phyloP scores from a whole-genome alignment of 2,329 filamentous ascomycete genomes.

The Arthrobotrys sinensis region DNA sequence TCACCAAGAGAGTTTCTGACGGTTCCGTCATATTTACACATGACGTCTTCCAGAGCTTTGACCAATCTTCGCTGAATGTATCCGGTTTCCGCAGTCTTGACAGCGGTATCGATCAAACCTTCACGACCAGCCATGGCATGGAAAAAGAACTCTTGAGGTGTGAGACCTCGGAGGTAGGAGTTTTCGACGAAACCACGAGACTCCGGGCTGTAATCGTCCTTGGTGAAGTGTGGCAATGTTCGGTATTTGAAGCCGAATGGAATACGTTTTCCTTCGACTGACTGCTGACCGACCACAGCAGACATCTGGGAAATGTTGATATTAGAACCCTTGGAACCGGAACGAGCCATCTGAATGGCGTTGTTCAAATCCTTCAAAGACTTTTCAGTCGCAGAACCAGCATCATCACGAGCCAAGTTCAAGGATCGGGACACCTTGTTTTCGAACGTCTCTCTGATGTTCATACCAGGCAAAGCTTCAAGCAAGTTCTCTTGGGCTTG shows the following conservation, averaged over 20 bases:
- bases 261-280: slow-evolving; percentile 98
- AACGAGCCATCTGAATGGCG: slow-evolving; percentile 94
- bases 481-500: slow-evolving; percentile 87
- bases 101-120: slow-evolving; percentile 98
- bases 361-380: slow-evolving; percentile 97
- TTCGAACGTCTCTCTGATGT: slow-evolving; percentile 97
- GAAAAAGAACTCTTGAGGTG: slow-evolving; percentile 98
- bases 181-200: slow-evolving; percentile 98
- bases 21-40: slow-evolving; percentile 97
- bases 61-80: slow-evolving; percentile 99
- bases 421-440: slow-evolving; percentile 94
- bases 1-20: slow-evolving; percentile 97
- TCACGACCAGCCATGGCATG: slow-evolving; percentile 99
- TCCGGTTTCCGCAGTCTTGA: slow-evolving; percentile 98
- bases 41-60: slow-evolving; percentile 97
- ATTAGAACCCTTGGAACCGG: slow-evolving; percentile 97
- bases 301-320: slow-evolving; percentile 99
- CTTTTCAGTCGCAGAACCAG: slow-evolving; percentile 91
- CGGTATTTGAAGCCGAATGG: slow-evolving; percentile 99
- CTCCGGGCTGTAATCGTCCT: slow-evolving; percentile 98
- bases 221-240: slow-evolving; percentile 96
- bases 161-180: slow-evolving; percentile 95
- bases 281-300: slow-evolving; percentile 96
- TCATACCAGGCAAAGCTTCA: slow-evolving; percentile 97
- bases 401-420: slow-evolving; percentile 95